phyloP scores from a whole-genome alignment of 768 basidiomycete genomes.

The Mycena capillaripes region DNA sequence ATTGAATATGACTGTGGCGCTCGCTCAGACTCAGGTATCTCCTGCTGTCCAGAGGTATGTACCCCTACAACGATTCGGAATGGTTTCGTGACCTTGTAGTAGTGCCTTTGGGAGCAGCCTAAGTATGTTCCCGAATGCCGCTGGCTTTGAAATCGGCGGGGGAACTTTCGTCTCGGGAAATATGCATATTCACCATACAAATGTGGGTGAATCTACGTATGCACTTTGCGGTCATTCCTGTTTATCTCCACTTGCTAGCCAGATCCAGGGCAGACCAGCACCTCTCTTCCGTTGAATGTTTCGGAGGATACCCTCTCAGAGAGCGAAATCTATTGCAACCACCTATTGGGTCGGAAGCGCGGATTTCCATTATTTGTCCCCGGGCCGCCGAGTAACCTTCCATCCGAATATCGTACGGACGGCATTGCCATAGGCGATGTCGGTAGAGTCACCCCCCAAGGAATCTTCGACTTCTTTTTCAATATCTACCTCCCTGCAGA shows the following conservation, averaged over 20 bases:
- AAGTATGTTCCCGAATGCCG: too few relatives aligned
- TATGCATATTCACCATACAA: too few relatives aligned
- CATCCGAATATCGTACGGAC: constrained; percentile 35
- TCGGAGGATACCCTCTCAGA: constrained; percentile 1
- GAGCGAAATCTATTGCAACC: constrained; percentile 13
- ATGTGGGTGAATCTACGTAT: too few relatives aligned
- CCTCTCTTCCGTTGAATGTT: not conserved
- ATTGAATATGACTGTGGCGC: too few relatives aligned
- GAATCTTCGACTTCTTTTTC: constrained; percentile 50
- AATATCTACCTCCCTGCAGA: constrained; percentile 44
- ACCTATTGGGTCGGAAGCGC: constrained; percentile 26
- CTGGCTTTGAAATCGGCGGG: too few relatives aligned
- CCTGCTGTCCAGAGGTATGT: too few relatives aligned
- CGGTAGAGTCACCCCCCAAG: constrained; percentile 45
- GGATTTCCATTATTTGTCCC: constrained; percentile 50
- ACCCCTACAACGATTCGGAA: too few relatives aligned
- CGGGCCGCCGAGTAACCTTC: constrained; percentile 37
- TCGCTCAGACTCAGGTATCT: too few relatives aligned
- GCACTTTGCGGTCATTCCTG: too few relatives aligned
- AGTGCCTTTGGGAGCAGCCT: too few relatives aligned
- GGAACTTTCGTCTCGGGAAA: too few relatives aligned
- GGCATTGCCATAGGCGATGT: constrained; percentile 52
- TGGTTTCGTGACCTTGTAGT: too few relatives aligned
- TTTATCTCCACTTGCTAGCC: not conserved
- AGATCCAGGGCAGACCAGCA: not conserved